Percentiles rank a stretch among this genome's conserved stretches.
These are phyloP conservation scores for Solanum sitiens DNA, from an alignment of 257 asterid species.

Conservation along the genomic window DNA sequence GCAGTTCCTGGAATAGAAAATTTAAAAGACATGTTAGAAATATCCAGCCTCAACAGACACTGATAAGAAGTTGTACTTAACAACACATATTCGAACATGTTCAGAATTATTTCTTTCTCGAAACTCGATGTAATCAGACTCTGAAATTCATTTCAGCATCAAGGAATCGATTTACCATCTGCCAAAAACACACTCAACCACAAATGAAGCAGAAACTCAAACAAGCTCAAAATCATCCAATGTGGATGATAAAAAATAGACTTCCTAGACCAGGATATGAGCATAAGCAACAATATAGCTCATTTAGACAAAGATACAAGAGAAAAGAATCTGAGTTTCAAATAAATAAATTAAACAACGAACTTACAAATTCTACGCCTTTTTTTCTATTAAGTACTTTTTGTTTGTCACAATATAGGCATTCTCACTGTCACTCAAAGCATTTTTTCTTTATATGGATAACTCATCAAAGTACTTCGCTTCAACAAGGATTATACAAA, in stretches of 20 bases:
- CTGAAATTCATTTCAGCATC: neutral
- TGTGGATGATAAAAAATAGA: neutral
- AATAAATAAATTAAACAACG: neutral
- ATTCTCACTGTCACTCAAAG: neutral
- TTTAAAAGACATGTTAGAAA: neutral
- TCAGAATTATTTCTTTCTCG: neutral
- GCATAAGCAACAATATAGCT: neutral
- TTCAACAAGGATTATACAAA: neutral
- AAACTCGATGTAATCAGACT: neutral
- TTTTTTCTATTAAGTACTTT: neutral
- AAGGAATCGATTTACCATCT: neutral
- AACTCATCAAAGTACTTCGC: neutral
- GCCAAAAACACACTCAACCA: neutral
- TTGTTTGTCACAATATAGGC: neutral
- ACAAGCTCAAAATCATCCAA: neutral
- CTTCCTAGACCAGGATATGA: neutral
- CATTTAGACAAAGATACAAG: neutral
- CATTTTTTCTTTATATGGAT: neutral
- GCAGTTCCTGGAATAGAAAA: constrained; percentile 42
- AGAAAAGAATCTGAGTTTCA: neutral
- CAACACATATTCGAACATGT: neutral
- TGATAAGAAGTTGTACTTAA: neutral
- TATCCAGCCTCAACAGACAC: neutral
- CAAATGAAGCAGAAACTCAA: neutral
- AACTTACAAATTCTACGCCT: neutral